A percentile compares a stretch with the other conserved stretches of the same genome.
Conservation (phyloP, 192 early-diverging fungal species). For the Chytriomyces sp. region DNA sequence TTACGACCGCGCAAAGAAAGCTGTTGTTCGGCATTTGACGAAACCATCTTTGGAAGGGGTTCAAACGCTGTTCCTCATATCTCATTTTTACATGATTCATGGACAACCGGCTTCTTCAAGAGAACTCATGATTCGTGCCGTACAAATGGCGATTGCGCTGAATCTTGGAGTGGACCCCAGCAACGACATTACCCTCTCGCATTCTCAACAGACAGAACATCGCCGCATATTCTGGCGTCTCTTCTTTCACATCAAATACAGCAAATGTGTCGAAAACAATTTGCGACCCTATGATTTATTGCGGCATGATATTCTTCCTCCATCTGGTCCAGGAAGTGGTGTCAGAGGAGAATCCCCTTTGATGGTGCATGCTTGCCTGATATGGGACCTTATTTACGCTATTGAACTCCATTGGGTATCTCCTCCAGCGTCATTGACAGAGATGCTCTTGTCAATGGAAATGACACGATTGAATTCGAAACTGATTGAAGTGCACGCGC, state of each 20-base stretch:
- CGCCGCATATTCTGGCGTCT: constrained; percentile 3
- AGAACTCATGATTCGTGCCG: background rate
- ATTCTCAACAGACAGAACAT: background rate
- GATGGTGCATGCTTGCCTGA: background rate
- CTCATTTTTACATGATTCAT: background rate
- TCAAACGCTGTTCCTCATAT: background rate
- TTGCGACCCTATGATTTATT: background rate
- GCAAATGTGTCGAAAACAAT: background rate
- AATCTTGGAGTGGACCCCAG: background rate
- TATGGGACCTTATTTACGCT: background rate
- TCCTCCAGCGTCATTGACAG: background rate
- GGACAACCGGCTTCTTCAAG: background rate
- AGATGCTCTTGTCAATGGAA: background rate
- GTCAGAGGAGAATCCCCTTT: background rate
- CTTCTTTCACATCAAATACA: background rate
- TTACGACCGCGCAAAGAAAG: background rate
- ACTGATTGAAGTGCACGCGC: background rate
- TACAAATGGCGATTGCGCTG: background rate
- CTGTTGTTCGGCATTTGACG: background rate
- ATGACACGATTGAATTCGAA: background rate
- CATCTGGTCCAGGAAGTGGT: background rate
- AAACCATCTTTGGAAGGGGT: background rate
- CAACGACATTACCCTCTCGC: background rate
- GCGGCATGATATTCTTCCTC: background rate
- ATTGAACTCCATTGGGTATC: background rate